Evolutionary conservation across 108 stramenopile genomes (phyloP), one percentile per base, ranked within the genome.

Genomic region (Cyclotella baltica): DNA sequence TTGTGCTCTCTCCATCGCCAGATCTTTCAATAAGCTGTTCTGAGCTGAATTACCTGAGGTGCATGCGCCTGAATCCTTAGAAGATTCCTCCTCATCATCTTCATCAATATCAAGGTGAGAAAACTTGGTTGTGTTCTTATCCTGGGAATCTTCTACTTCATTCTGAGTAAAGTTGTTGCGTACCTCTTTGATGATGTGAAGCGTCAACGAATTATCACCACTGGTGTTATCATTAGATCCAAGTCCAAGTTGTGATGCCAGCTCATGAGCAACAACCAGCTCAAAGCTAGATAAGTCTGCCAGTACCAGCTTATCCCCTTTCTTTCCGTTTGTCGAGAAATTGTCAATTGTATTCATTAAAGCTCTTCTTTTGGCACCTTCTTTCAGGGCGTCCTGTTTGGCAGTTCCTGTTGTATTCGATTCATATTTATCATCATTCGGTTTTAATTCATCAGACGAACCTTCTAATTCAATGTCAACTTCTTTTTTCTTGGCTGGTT

Each of bases 1-100:
- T 37, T 79, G 62, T 28, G 67, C 70, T 70, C 94, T 77, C 72
- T 91, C 91, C 25, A 74, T 72, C 13, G 94, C 94, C 25, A 95
- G 70, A 62, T 81, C 62, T 11, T 77, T 80, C 4, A 92, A 30
- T 5, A 58, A 5, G 29, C 4, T 58, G 29, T 30, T 58, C 30
- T 27, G 57, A 10, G 25, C 57, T 4, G 57, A 5, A 6, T 6
- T 58, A 4, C 6, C 25, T 5, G 57, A 5, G 8, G 57, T 30
- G 29, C 19, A 16, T 5, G 27, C 57, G 30, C 4, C 4, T 4
- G 4, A 27, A 30, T 50, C 61, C 35, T 64, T 67, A 50, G 83
- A 87, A 35, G 74, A 70, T 8, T 80, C 81, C 22, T 80, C 81
- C 29, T 72, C 80, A 23, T 70, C 81, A 30, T 80, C 81, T 30